Conservation (phyloP, 805 yeast genomes). For the Priceomyces haplophilus region DNA sequence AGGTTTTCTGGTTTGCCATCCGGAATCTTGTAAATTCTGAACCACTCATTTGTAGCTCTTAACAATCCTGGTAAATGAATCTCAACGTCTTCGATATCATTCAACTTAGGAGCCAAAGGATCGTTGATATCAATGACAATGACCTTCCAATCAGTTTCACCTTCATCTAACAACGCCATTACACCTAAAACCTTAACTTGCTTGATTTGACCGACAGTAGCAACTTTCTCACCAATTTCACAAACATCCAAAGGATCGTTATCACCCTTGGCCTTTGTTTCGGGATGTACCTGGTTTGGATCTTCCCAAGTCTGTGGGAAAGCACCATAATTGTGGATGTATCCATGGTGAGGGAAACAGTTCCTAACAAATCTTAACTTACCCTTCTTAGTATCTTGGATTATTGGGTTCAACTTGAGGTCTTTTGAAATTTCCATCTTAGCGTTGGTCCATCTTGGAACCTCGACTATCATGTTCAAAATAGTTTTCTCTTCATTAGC, state of each 20-base stretch:
- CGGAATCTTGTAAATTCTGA: conserved; percentile 78
- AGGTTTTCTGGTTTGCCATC: conserved; percentile 74
- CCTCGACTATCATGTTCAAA: conserved; percentile 81
- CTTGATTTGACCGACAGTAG: conserved; percentile 49
- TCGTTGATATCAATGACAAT: conserved; percentile 68
- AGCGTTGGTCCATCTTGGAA: conserved; percentile 98
- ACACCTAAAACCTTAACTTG: conserved; percentile 72
- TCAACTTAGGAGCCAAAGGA: conserved; percentile 57
- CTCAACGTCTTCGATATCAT: conserved; percentile 68
- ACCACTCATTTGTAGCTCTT: conserved; percentile 71
- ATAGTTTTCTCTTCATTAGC: conserved; percentile 92
- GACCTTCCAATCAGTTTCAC: conserved; percentile 95
- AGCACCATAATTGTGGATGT: conserved; percentile 97
- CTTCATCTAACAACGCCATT: conserved; percentile 81
- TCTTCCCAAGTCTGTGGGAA: conserved; percentile 94
- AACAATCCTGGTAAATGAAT: conserved; percentile 67
- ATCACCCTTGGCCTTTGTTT: conserved; percentile 74
- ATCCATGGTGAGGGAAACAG: conserved; percentile 98
- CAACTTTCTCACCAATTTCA: conserved; percentile 48
- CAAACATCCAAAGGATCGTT: conserved; percentile 86
- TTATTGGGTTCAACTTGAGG: conserved; percentile 80
- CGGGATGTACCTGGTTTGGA: conserved; percentile 56
- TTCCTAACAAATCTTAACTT: conserved; percentile 93
- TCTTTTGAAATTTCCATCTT: conserved; percentile 93
- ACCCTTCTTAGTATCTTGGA: conserved; percentile 97